phyloP scores from a whole-genome alignment of 192 early-diverging fungal genomes.

The Coemansia furcata region DNA sequence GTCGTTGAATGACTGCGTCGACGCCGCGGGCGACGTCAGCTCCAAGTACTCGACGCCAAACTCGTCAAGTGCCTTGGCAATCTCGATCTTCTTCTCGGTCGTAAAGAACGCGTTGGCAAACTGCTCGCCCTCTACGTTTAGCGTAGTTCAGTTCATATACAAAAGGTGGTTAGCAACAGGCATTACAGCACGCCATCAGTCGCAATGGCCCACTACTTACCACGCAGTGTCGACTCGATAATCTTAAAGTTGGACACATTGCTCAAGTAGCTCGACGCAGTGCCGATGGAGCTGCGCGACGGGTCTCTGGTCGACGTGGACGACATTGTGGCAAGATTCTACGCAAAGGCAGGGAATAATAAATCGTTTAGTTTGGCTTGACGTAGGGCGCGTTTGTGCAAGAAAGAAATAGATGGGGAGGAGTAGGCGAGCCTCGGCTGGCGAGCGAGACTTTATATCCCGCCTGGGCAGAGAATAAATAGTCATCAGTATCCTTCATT shows the following conservation, averaged over 20 bases:
- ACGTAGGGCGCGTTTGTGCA: not conserved
- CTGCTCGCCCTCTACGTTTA: constrained; percentile 87
- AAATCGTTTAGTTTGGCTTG: not conserved
- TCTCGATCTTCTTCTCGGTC: constrained; percentile 96
- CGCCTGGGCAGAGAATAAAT: not conserved
- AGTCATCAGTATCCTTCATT: not conserved
- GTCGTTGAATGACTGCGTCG: constrained; percentile 92
- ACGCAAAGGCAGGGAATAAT: constrained; percentile 4
- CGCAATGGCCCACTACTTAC: constrained; percentile 50
- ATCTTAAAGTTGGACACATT: constrained; percentile 91
- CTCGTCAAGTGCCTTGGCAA: constrained; percentile 96
- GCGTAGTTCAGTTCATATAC: not conserved
- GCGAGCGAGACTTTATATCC: not conserved
- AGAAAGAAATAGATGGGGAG: not conserved
- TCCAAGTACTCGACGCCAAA: constrained; percentile 99
- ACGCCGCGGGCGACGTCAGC: constrained; percentile 94
- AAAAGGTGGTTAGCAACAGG: constrained; percentile 17
- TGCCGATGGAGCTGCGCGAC: constrained; percentile 47
- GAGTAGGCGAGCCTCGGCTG: not conserved
- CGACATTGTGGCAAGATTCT: constrained; percentile 42
- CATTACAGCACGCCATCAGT: not conserved
- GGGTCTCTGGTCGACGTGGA: constrained; percentile 31
- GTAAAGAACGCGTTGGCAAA: constrained; percentile 99
- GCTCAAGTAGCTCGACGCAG: constrained; percentile 65
- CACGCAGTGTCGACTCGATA: constrained; percentile 93